Evolutionary conservation across 257 asterid species (phyloP).

Genomic region (Solanum corneliomulleri): DNA sequence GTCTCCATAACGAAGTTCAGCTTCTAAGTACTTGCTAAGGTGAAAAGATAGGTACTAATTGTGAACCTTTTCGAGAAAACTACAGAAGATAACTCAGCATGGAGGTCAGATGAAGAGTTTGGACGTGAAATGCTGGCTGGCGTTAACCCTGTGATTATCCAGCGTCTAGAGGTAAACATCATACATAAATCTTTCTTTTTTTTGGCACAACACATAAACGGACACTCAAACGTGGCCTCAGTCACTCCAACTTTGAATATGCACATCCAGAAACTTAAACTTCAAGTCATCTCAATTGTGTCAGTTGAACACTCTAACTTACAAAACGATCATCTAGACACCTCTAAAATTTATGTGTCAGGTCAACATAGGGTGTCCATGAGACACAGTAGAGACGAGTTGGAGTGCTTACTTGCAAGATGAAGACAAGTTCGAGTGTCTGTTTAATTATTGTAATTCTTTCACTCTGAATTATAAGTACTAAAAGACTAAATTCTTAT

Average conservation of each 20-base stretch:
- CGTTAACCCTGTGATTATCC: slow-evolving; percentile 70
- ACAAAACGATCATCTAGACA: not conserved
- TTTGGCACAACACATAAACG: not conserved
- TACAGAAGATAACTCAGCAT: slow-evolving; percentile 68
- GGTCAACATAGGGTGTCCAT: not conserved
- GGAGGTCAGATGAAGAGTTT: slow-evolving; percentile 94
- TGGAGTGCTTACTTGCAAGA: not conserved
- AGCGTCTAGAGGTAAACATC: slow-evolving; percentile 40
- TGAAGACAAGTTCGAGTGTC: not conserved
- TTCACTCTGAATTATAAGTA: not conserved
- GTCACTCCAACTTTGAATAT: not conserved
- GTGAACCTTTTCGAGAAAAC: not conserved
- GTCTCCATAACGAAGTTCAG: not conserved
- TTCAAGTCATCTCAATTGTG: not conserved
- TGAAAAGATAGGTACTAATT: not conserved
- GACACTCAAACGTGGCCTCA: not conserved
- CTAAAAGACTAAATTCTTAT: not conserved
- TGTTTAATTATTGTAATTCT: not conserved
- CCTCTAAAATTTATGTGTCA: not conserved
- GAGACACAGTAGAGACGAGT: not conserved
- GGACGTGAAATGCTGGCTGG: slow-evolving; percentile 97
- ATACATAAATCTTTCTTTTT: not conserved
- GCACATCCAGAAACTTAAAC: not conserved
- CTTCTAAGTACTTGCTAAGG: not conserved
- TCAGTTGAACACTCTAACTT: not conserved